phyloP scores from a whole-genome alignment of 1,284 basidiomycete genomes.

The Ustilago esculenta region DNA sequence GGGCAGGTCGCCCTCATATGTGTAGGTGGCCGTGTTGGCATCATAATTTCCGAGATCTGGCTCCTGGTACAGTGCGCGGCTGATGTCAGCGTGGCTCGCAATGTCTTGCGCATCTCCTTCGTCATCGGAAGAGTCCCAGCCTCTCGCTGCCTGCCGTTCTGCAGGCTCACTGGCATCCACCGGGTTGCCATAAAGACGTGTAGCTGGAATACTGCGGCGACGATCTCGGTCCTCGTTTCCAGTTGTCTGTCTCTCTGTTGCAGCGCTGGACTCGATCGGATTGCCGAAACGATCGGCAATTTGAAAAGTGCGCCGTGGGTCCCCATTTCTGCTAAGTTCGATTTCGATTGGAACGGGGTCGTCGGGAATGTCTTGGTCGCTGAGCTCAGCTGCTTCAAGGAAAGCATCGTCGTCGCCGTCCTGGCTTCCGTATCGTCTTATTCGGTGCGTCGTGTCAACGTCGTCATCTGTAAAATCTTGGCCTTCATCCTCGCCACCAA shows the following conservation, averaged over 20 bases:
- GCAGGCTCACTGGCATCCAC: neutral
- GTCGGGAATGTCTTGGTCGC: slow-evolving; percentile 29
- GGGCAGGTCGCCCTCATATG: slow-evolving; percentile 23
- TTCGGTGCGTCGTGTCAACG: slow-evolving; percentile 12
- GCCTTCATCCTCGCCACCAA: slow-evolving; percentile 6
- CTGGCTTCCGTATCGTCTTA: slow-evolving; percentile 2
- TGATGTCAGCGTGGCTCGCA: neutral
- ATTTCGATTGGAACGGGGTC: slow-evolving; percentile 41
- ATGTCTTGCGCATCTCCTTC: neutral
- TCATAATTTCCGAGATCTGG: slow-evolving; percentile 26
- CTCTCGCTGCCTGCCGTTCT: neutral
- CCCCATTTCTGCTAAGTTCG: slow-evolving; percentile 18
- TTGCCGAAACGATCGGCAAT: slow-evolving; percentile 42
- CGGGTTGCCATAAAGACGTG: no score
- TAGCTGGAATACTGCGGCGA: no score
- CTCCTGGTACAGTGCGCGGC: slow-evolving; percentile 12
- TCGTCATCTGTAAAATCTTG: slow-evolving; percentile 9
- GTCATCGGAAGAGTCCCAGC: slow-evolving; percentile 23
- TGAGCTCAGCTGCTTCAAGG: slow-evolving; percentile 16
- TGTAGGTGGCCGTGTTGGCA: slow-evolving; percentile 24
- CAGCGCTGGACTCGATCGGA: neutral
- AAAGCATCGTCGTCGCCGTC: slow-evolving; percentile 36
- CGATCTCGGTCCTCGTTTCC: no score
- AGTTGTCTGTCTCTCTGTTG: no score
- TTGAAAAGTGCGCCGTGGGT: slow-evolving; percentile 26